Base-by-base conservation (phyloP, 768 basidiomycete species). In the Lyophyllum atratum region DNA sequence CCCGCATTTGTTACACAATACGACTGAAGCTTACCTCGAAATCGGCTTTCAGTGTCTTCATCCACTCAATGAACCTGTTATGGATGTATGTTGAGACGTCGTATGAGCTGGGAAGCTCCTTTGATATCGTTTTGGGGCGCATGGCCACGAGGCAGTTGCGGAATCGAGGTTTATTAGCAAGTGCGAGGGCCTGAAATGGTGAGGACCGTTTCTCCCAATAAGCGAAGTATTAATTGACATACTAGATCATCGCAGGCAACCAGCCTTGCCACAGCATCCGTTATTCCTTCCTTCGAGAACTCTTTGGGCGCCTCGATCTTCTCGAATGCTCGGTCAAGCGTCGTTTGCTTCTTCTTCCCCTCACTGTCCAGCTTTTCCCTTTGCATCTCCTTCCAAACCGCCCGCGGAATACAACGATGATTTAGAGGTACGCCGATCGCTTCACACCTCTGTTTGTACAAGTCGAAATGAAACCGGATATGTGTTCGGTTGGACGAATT, bases 191-290 rank as follows among this genome's bases (percentile, higher is more conserved):
- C 62, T 63, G 24, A 15, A 29, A 14, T 19, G 21, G 6, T 28
- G 5, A 49, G 17, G 10, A 1, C 21, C 24, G 17, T 34, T 17
- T 29, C 17, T 25, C 4, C 10, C 29, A 25, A 26, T 10, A 26
- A 29, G 1, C 37, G 6, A n/a, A 10, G 11, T 6, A 15, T 43
- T 21, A 7, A 17, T 26, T 40, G 1, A 54, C 50, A 24, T 42
- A 63, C 60, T 37, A 61, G 64, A 34, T 66, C 56, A 58, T 63
- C 56, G 25, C 54, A 54, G 6, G 58, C 58, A 47, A 63, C 52
- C 12, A 61, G 46, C 24, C 29, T 14, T 22, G 53, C 25, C 10
- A 59, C 52, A n/a, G 50, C 50, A 22, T 57, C 9, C 37, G 58
- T 19, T 12, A 57, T 55, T 9, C 29, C 52, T 5, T 51, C 49